Evolutionary conservation across 2,329 filamentous ascomycete species (phyloP).

Genomic region (Hawksworthiomyces lignivorus): DNA sequence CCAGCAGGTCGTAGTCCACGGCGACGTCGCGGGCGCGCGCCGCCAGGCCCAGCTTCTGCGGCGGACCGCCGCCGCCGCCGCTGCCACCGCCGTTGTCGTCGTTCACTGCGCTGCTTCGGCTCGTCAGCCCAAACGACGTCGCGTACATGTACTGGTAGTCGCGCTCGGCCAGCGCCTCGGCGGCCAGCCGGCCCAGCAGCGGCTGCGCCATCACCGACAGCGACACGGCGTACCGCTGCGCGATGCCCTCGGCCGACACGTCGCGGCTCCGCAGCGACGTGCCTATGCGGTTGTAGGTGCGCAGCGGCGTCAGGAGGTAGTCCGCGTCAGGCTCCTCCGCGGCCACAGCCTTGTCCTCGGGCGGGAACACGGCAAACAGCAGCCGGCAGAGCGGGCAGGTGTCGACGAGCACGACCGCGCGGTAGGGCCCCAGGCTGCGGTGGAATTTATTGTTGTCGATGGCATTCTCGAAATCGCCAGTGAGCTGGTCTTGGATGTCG

Average conservation of each 20-base stretch:
- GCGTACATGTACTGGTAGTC: constrained; percentile 1
- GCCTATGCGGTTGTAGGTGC: not conserved
- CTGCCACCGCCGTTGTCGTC: not conserved
- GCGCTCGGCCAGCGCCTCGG: not conserved
- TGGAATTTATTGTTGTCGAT: not conserved
- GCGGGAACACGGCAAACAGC: constrained; percentile 6
- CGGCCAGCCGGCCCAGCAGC: not conserved
- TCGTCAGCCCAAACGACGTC: not conserved
- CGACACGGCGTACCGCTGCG: not conserved
- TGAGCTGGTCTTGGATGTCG: not conserved
- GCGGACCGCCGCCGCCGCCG: no score
- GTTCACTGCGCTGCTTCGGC: not conserved
- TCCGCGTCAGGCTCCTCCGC: not conserved
- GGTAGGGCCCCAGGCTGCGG: not conserved
- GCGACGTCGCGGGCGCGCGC: not conserved
- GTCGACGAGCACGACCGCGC: constrained; percentile 1
- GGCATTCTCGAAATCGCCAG: not conserved
- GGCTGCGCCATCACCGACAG: not conserved
- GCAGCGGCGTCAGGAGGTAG: constrained; percentile 1
- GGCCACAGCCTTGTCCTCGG: not conserved
- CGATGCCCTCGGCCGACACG: not conserved
- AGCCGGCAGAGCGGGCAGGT: constrained; percentile 7
- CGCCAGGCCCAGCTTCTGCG: not conserved
- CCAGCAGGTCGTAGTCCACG: not conserved
- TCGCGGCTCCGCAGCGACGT: not conserved